A percentile compares a stretch with the other conserved stretches of the same genome.
Conservation (phyloP, 306 rosid species). For the Prunus kanzakura region DNA sequence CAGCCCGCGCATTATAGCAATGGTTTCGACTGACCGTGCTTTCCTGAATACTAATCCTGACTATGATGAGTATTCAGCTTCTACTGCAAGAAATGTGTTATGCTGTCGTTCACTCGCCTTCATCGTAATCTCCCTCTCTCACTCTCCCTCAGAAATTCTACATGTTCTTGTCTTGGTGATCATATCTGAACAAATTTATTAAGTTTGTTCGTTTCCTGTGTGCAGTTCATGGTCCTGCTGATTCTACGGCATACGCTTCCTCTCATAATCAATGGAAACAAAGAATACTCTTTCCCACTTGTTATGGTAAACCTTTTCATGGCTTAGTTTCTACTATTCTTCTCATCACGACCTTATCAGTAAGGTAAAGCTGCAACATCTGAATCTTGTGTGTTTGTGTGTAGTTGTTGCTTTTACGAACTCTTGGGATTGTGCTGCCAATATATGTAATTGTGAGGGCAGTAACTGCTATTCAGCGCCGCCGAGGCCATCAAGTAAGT, state of each 20-base stretch:
- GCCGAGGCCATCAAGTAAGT: conserved; percentile 53
- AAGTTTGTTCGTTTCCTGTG: neutral
- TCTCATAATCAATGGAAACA: conserved; percentile 41
- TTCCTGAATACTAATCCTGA: conserved; percentile 42
- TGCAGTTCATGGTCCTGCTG: conserved; percentile 82
- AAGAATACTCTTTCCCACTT: conserved; percentile 55
- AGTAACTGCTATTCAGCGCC: conserved; percentile 51
- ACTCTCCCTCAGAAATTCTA: neutral
- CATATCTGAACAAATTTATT: neutral
- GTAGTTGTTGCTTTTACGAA: conserved; percentile 63
- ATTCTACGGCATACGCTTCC: conserved; percentile 82
- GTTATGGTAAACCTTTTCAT: conserved; percentile 48
- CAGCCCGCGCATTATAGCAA: conserved; percentile 69
- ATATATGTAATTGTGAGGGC: conserved; percentile 61
- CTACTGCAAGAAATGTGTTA: conserved; percentile 49
- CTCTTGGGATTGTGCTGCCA: conserved; percentile 62
- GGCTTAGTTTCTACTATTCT: neutral
- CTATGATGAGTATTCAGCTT: conserved; percentile 56
- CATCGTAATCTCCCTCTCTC: conserved; percentile 40
- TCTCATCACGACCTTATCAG: neutral
- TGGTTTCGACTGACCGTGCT: conserved; percentile 75
- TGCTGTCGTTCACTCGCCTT: conserved; percentile 60
- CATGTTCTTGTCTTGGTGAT: neutral
- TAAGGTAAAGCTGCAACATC: neutral
- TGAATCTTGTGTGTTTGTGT: neutral